Evolutionary conservation across 768 basidiomycete species (phyloP), one percentile per base, ranked within the genome.

Genomic region (Boletus eberwhitei): DNA sequence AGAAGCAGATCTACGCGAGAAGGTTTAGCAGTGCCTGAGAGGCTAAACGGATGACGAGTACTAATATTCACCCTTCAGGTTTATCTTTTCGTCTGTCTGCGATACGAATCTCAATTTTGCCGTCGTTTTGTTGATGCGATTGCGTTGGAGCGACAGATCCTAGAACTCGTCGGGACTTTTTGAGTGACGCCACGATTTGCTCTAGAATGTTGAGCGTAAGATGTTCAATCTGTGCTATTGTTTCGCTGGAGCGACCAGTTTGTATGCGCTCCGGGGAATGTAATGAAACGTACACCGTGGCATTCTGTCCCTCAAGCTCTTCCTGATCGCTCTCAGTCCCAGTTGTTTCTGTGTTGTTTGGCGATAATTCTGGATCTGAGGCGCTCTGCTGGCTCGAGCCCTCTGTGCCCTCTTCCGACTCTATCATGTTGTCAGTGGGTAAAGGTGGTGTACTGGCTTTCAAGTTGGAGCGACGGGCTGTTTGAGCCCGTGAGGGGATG

Each of bases 81-180:
- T 55, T 48, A 7, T 58, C 56, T 55, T 73, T 78, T 37, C 60
- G 69, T 48, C 79, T 65, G 54, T 78, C 67, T 5, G 66, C 64
- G 19, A 80, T 55, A 11, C 51, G 65, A 24, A 80, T 58, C 39
- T 70, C 64, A 6, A 79, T 44, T 51, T 62, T 75, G 49, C 38
- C 38, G 21, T 57, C 43, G 42, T 24, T 43, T 31, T 32, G 47
- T 45, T 57, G 55, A 14, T 48, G 54, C n/a, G 50, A 43, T 8
- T 39, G 63, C 3, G 38, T 34, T 39, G 34, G 17, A 42, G 7
- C 31, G 21, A 32, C n/a, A 8, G 39, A 48, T 19, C 35, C 43
- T 39, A 1, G 37, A n/a, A 45, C 34, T 32, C 51, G 37, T 44
- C 24, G 40, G 31, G 54, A 35, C 29, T 46, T 60, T 29, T 58